Base-by-base conservation (phyloP, 1,139 yeast genomes). In the Taphrina sp. region DNA sequence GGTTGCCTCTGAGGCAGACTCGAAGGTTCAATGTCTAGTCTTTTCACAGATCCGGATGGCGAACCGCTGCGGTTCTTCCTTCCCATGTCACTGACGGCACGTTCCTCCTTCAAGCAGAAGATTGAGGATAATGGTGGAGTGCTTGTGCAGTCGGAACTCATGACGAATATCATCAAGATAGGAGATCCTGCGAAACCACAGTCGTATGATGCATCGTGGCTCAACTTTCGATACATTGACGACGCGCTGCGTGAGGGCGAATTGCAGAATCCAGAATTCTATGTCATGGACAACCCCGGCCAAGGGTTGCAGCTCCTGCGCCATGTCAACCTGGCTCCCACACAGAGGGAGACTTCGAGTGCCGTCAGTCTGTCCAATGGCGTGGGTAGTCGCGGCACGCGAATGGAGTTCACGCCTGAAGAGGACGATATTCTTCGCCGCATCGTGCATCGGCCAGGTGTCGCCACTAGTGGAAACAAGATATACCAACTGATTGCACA, bases 401-500 rank as follows among this genome's bases (percentile, higher is more conserved):
- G 56, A 5, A 34, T 36, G n/a, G 49, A 42, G 4, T 52, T 52
- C 20, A 52, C 56, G n/a, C 49, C 38, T 2, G 56, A 52, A 14
- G 56, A 52, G 17, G 56, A 52, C 38, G 56, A 34, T 10, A 23
- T 52, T n/a, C 36, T 52, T 23, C 16, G 49, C 19, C 49, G 49
- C 7, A 34, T 42, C 16, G 56, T 52, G 16, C 56, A 52, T 34
- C 49, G 49, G n/a, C 37, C 56, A 8, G 49, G 42, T 2, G 56
- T 52, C 23, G 49, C 49, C 10, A 42, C 49, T 2, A 34, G 42
- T 14, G 56, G 56, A 31, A 52, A 52, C 29, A 52, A 52, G 47
- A 41, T 52, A 19, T 52, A 52, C 23, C 45, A 41, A 29, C 17
- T 42, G 28, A 37, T 53, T 29, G 52, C 39, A 1, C 26, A 44